A percentile compares a stretch with the other conserved stretches of the same genome.
These are phyloP conservation scores for Penicillium glabrum DNA, from an alignment of 2,329 filamentous ascomycete species.

Conservation along the genomic window DNA sequence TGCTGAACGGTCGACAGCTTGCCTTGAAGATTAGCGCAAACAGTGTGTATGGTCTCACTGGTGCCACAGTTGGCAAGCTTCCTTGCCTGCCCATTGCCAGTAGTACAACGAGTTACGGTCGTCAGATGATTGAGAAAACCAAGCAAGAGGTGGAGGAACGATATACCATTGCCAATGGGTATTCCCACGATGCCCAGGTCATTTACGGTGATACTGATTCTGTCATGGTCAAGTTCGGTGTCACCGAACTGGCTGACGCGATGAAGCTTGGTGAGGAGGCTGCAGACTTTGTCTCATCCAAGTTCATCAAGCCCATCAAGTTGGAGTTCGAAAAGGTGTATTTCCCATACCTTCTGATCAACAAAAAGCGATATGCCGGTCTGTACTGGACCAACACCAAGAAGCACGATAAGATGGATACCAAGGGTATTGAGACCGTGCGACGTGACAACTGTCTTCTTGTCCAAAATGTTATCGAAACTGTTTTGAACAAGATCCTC, in stretches of 20 bases:
- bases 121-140: slow-evolving; percentile 98
- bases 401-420: slow-evolving; percentile 99
- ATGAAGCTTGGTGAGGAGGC: slow-evolving; percentile 98
- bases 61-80: slow-evolving; percentile 92
- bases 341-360: slow-evolving; percentile 96
- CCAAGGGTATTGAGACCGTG: slow-evolving; percentile 98
- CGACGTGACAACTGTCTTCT: slow-evolving; percentile 93
- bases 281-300: slow-evolving; percentile 79
- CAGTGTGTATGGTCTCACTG: slow-evolving; percentile 95
- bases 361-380: slow-evolving; percentile 99
- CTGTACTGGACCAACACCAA: slow-evolving; percentile 93
- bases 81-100: slow-evolving; percentile 94
- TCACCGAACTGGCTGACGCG: slow-evolving; percentile 77
- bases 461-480: slow-evolving; percentile 97
- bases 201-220: slow-evolving; percentile 99
- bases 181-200: slow-evolving; percentile 90
- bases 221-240: slow-evolving; percentile 99
- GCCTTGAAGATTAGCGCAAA: slow-evolving; percentile 97
- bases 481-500: slow-evolving; percentile 89
- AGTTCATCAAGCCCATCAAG: slow-evolving; percentile 97
- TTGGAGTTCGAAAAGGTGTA: slow-evolving; percentile 99
- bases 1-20: slow-evolving; percentile 93
- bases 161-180: slow-evolving; percentile 92
- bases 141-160: slow-evolving; percentile 90
- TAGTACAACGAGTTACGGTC: slow-evolving; percentile 94